A percentile compares a stretch with the other conserved stretches of the same genome.
phyloP scores from a whole-genome alignment of 805 yeast genomes.

The Ogataea trehalophila region DNA sequence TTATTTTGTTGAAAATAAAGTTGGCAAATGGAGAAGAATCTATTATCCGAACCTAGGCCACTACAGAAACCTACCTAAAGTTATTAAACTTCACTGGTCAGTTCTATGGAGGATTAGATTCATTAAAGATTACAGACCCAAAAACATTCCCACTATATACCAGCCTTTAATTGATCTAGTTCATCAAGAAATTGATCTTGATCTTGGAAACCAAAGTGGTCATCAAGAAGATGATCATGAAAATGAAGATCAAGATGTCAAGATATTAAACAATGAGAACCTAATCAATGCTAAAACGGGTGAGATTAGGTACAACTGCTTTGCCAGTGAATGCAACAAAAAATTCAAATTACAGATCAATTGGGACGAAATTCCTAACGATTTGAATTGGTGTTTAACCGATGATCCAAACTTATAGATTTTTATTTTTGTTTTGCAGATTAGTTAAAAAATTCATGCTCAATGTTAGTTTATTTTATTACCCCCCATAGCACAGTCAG shows the following conservation, averaged over 20 bases:
- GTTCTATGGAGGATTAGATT: conserved; percentile 50
- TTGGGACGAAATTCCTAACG: conserved; percentile 35
- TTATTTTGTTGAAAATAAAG: conserved; percentile 40
- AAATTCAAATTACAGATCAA: conserved; percentile 14
- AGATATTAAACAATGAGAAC: conserved; percentile 12
- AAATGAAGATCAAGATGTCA: conserved; percentile 1
- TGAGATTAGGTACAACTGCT: conserved; percentile 7
- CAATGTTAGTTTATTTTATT: too few species aligned
- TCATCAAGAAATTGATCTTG: background rate
- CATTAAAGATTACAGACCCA: conserved; percentile 41
- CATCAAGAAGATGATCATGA: background rate
- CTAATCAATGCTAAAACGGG: conserved; percentile 19
- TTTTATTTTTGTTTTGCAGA: too few species aligned
- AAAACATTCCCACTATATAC: conserved; percentile 36
- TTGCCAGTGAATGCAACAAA: conserved; percentile 1
- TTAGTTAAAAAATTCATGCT: too few species aligned
- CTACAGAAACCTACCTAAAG: conserved; percentile 42
- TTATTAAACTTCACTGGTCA: conserved; percentile 55
- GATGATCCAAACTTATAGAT: too few species aligned
- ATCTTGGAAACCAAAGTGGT: background rate
- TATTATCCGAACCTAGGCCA: conserved; percentile 57
- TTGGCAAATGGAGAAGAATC: conserved; percentile 46
- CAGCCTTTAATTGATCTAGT: conserved; percentile 13
- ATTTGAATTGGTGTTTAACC: conserved; percentile 19
- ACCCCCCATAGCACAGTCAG: too few species aligned